Evolutionary conservation across 306 rosid genomes (phyloP).

Genomic region (Malus sylvestris): DNA sequence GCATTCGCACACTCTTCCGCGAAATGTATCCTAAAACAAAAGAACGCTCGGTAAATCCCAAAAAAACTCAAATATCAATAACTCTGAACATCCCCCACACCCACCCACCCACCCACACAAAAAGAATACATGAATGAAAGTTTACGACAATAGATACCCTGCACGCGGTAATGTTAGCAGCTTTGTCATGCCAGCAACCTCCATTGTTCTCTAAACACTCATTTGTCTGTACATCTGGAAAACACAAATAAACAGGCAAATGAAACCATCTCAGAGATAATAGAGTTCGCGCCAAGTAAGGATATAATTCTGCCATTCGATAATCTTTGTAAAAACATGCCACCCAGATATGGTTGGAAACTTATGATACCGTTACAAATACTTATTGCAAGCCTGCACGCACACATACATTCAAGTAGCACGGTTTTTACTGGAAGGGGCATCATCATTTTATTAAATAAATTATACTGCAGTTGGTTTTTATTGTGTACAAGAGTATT

Average conservation of each 20-base stretch:
- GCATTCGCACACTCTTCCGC: constrained; percentile 96
- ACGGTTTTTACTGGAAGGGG: neutral
- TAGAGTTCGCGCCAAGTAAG: neutral
- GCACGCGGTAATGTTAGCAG: constrained; percentile 81
- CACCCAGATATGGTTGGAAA: neutral
- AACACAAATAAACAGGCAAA: constrained; percentile 4
- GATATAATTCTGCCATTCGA: neutral
- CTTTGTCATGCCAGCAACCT: constrained; percentile 82
- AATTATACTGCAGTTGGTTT: neutral
- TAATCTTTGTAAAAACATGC: neutral
- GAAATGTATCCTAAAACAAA: constrained; percentile 67
- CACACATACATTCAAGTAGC: neutral
- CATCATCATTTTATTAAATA: neutral
- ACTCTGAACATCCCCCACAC: neutral
- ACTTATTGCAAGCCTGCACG: neutral
- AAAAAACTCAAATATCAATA: neutral
- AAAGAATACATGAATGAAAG: constrained; percentile 1
- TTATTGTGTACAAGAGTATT: neutral
- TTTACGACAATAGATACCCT: constrained; percentile 47
- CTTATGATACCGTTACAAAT: neutral
- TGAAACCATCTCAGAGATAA: constrained; percentile 20
- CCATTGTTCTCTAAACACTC: constrained; percentile 91
- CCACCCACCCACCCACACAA: too few species aligned
- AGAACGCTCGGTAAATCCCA: constrained; percentile 7
- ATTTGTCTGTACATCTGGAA: constrained; percentile 74